Conservation (phyloP, 2,329 filamentous ascomycete genomes). For the Xylaria sp. region DNA sequence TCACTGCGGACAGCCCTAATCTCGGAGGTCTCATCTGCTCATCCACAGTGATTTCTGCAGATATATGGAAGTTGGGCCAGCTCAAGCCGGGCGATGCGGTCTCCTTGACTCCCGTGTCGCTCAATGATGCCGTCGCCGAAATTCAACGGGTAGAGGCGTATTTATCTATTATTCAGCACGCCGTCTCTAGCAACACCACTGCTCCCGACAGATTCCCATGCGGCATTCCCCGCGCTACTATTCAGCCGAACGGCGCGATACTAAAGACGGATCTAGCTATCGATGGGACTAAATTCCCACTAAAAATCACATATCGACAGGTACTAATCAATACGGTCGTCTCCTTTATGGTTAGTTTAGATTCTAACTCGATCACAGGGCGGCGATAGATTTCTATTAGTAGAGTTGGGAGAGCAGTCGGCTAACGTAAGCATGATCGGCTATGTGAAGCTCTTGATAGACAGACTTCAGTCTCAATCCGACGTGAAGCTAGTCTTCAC, state of each 20-base stretch:
- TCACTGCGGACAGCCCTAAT: slow-evolving; percentile 55
- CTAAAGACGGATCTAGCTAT: background rate
- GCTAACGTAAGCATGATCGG: slow-evolving; percentile 9
- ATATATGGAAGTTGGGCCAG: slow-evolving; percentile 58
- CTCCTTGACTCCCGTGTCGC: slow-evolving; percentile 30
- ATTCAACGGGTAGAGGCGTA: slow-evolving; percentile 9
- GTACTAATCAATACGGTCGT: background rate
- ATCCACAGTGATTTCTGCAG: slow-evolving; percentile 52
- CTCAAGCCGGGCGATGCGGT: slow-evolving; percentile 54
- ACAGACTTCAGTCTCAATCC: slow-evolving; percentile 15
- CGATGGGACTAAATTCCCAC: background rate
- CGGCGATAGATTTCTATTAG: slow-evolving; percentile 18
- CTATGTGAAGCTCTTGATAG: slow-evolving; percentile 15
- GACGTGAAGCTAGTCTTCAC: slow-evolving; percentile 6
- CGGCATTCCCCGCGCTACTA: slow-evolving; percentile 4
- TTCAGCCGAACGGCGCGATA: background rate
- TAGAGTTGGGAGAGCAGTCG: slow-evolving; percentile 23
- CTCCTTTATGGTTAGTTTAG: background rate
- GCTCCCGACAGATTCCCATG: background rate
- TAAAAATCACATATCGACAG: slow-evolving; percentile 16
- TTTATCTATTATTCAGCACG: slow-evolving; percentile 1
- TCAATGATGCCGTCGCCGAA: slow-evolving; percentile 15
- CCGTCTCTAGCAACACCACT: background rate
- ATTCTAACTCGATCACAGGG: slow-evolving; percentile 14
- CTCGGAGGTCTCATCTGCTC: slow-evolving; percentile 57